Conservation (phyloP, 106 monocot genomes). For the Agapanthus africanus region DNA sequence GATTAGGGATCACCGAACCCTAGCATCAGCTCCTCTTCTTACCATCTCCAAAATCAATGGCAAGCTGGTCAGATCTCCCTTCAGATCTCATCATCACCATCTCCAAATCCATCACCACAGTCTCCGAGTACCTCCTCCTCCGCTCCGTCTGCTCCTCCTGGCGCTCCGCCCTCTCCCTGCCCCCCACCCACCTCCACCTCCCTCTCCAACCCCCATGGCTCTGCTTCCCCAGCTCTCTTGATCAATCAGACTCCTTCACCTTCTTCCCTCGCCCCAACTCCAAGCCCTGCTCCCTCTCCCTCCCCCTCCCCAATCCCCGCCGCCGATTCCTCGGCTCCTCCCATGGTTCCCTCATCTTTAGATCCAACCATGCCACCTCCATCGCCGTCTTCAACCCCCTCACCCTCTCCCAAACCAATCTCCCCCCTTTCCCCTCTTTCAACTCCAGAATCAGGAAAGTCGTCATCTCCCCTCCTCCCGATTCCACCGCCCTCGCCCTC, state of each 20-base stretch:
- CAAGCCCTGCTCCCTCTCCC: too few species aligned
- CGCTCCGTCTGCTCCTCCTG: constrained; percentile 12
- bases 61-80: constrained; percentile 5
- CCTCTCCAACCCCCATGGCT: not conserved
- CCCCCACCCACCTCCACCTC: not conserved
- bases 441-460: too few species aligned
- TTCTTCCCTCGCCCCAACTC: not conserved
- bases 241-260: not conserved
- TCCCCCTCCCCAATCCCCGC: not conserved
- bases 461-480: not conserved
- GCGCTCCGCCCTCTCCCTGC: constrained; percentile 7
- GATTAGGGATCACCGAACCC: too few species aligned
- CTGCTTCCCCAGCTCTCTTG: not conserved
- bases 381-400: constrained; percentile 8
- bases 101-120: not conserved
- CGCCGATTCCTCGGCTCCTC: constrained; percentile 8
- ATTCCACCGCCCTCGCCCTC: too few species aligned
- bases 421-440: constrained; percentile 2
- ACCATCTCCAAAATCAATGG: too few species aligned
- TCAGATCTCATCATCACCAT: not conserved
- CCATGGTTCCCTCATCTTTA: not conserved
- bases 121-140: too few species aligned
- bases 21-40: too few species aligned
- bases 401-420: not conserved
- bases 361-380: not conserved